A percentile compares a stretch with the other conserved stretches of the same genome.
These are phyloP conservation scores for Lactarius vividus DNA, from an alignment of 768 basidiomycete genomes.

Conservation along the genomic window DNA sequence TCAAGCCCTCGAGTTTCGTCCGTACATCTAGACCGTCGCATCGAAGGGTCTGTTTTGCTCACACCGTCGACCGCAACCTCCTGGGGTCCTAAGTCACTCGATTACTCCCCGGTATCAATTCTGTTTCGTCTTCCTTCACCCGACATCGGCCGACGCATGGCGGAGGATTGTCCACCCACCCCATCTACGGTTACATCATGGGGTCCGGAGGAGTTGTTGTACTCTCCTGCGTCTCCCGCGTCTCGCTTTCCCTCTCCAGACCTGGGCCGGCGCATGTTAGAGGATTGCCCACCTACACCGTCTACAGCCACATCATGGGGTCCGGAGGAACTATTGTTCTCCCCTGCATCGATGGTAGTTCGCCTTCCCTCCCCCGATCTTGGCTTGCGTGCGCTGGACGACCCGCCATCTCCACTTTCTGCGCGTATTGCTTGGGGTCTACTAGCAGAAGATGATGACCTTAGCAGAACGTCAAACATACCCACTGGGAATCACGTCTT, in stretches of 20 bases:
- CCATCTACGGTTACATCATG: slow-evolving; percentile 28
- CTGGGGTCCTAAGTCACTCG: slow-evolving; percentile 28
- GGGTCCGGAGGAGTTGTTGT: slow-evolving; percentile 25
- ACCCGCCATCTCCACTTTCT: slow-evolving; percentile 28
- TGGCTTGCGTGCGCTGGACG: slow-evolving; percentile 24
- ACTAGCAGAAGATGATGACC: neutral
- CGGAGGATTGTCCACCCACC: slow-evolving; percentile 33
- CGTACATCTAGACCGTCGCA: slow-evolving; percentile 53
- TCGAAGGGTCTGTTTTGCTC: slow-evolving; percentile 54
- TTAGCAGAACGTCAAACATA: neutral
- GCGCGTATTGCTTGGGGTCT: neutral
- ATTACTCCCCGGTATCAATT: slow-evolving; percentile 20
- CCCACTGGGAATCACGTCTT: neutral
- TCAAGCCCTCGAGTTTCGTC: slow-evolving; percentile 47
- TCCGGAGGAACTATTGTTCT: slow-evolving; percentile 23
- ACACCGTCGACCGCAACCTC: slow-evolving; percentile 37
- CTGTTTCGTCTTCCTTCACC: slow-evolving; percentile 31
- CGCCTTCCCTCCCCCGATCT: slow-evolving; percentile 1
- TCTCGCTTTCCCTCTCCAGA: slow-evolving; percentile 29
- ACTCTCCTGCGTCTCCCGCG: slow-evolving; percentile 18
- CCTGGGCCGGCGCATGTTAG: slow-evolving; percentile 51
- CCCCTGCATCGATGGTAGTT: neutral
- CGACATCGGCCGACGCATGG: slow-evolving; percentile 31
- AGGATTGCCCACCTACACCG: slow-evolving; percentile 52
- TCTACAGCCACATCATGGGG: slow-evolving; percentile 50